Evolutionary conservation across 1,284 basidiomycete species (phyloP).

Genomic region (Irpex sp.): DNA sequence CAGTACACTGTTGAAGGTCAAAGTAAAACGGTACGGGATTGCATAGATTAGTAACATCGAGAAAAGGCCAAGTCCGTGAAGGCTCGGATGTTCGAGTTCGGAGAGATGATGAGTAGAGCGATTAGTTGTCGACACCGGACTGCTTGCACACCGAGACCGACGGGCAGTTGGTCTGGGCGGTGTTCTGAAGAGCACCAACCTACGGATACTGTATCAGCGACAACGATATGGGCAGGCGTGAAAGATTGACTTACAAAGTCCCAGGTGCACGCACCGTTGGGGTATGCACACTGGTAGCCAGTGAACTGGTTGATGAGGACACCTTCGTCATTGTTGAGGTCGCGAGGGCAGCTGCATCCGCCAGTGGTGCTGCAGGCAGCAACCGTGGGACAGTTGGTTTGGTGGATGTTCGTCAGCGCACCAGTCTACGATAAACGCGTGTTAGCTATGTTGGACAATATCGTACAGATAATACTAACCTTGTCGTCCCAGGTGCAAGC

Average conservation of each 20-base stretch:
- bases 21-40: neutral
- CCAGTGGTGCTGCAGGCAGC: conserved; percentile 14
- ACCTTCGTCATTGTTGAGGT: conserved; percentile 17
- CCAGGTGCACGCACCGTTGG: conserved; percentile 21
- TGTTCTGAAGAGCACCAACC: conserved; percentile 16
- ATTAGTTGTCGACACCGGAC: conserved; percentile 1
- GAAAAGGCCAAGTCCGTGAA: neutral
- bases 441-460: neutral
- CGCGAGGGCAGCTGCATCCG: conserved; percentile 20
- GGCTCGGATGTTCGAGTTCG: neutral
- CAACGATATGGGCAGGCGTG: neutral
- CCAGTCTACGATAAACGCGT: conserved; percentile 8
- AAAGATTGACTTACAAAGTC: conserved; percentile 15
- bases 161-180: conserved; percentile 17
- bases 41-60: neutral
- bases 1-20: too few relatives aligned
- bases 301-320: conserved; percentile 22
- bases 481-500: conserved; percentile 20
- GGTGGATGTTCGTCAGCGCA: conserved; percentile 17
- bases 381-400: conserved; percentile 20
- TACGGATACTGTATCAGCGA: neutral
- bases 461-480: neutral
- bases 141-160: conserved; percentile 8
- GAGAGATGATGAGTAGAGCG: neutral
- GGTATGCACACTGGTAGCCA: conserved; percentile 23